Evolutionary conservation across 2,329 filamentous ascomycete genomes (phyloP), one percentile per base, ranked within the genome.

Genomic region (Colletotrichum graminicola): DNA sequence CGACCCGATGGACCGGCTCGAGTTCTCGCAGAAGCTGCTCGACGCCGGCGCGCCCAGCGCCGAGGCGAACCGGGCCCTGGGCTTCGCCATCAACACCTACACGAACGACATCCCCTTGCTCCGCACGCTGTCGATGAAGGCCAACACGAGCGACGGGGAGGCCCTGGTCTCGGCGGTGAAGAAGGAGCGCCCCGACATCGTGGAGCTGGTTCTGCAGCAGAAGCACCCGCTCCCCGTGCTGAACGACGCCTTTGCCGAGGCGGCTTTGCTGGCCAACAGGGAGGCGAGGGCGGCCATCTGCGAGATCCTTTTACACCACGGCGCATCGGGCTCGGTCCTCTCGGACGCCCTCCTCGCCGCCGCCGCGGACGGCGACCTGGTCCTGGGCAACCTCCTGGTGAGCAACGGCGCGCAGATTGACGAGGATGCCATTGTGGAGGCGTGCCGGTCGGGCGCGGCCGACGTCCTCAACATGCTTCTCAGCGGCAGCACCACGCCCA

Each of bases 381-480:
- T 81, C 10, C 82, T 89, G 1, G 86, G 86, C 21, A 82, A 82
- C 39, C 77, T 88, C 1, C 80, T 90, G 10, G 83, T 89, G 62
- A 79, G 82, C 11, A 81, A 88, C 57, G 87, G 88, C 0, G 88
- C 86, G 1, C 86, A 80, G 55, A 82, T 86, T 3, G 83, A 85
- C 34, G 87, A 87, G 6, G 84, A 88, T 66, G 86, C 87, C 2
- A 81, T 90, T 11, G 80, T 89, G 1, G 85, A 88, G 73, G 87
- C 88, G 0, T 88, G 86, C 41, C 82, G 84, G 2, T 83, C 84
- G 0, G 88, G 88, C 0, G 83, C 84, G 0, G 77, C 82, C 0
- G 84, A 85, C 5, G 84, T 90, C 6, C 76, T 90, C 3, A 77
- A 81, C 47, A 84, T 89, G 77, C 78, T 90, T 0, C 78, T 90